Evolutionary conservation across 108 stramenopile species (phyloP), one percentile per base, ranked within the genome.

Genomic region (Conticribra guillardii): DNA sequence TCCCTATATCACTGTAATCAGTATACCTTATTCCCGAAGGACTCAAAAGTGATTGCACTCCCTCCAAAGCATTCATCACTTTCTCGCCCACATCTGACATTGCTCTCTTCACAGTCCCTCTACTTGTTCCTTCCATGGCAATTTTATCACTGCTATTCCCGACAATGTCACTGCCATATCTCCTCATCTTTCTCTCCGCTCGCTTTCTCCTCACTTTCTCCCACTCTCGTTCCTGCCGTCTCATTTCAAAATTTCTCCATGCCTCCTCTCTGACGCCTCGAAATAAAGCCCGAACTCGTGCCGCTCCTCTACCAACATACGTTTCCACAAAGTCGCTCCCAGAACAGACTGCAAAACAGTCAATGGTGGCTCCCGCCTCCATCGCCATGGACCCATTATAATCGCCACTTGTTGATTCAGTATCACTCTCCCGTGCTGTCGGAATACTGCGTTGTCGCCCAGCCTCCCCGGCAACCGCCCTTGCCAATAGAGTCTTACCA

Each of bases 251-350:
- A 54, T 79, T 71, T 23, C 50, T 59, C 59, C 73, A 37, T 18
- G 92, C 92, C 28, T 81, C 60, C 26, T 30, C 60, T n/a, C 88
- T 82, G 4, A 90, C 89, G 4, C 69, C 53, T 0, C 76, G 81
- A 80, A 99, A 99, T 34, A 99, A 71, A 7, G 78, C 29, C 19
- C 97, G 86, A 17, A 99, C 88, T 30, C 96, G 74, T 0, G 94
- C 89, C 2, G 97, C 96, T 0, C 97, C 97, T 21, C 89, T 78
- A 22, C 96, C 96, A 19, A 95, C 93, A 58, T 90, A 96, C 33
- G 86, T 85, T 63, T 92, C 91, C 19, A 87, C 86, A 80, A 97
- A 93, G 30, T 91, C 87, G 27, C 78, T 82, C 5, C 89, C 96
- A 51, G 79, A 90, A 66, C 95, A 94, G 0, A 82, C 83, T 16